A percentile compares a stretch with the other conserved stretches of the same genome.
Conservation (phyloP, 2,329 filamentous ascomycete genomes). For the Clarireedia hainanense region DNA sequence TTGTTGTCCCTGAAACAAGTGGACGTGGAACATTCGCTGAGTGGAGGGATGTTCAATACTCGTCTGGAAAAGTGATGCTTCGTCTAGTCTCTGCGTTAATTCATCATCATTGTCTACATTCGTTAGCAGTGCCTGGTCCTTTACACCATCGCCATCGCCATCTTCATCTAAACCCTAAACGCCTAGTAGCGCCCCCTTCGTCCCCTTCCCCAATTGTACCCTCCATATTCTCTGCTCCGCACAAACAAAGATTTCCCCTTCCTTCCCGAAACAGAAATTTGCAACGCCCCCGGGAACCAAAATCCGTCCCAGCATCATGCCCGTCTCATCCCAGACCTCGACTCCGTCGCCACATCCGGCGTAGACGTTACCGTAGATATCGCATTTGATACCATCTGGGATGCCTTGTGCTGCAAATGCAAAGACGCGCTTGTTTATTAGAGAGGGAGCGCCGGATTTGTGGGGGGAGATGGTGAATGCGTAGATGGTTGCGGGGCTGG, state of each 20-base stretch:
- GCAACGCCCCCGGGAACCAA: conserved; percentile 22
- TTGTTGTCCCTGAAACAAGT: no score
- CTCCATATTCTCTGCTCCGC: conserved; percentile 23
- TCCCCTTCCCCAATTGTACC: conserved; percentile 13
- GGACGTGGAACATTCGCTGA: no score
- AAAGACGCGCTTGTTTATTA: conserved; percentile 36
- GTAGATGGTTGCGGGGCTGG: conserved; percentile 12
- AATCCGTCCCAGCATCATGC: conserved; percentile 44
- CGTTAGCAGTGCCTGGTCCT: no score
- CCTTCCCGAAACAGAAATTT: conserved; percentile 26
- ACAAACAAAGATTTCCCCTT: conserved; percentile 23
- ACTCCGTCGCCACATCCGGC: conserved; percentile 47
- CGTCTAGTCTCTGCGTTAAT: no score
- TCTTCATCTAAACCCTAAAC: not conserved
- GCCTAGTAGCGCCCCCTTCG: conserved; percentile 16
- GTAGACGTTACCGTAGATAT: conserved; percentile 47
- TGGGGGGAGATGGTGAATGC: conserved; percentile 17
- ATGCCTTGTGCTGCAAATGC: conserved; percentile 46
- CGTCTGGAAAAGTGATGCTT: no score
- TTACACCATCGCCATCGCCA: not conserved
- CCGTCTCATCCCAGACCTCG: conserved; percentile 43
- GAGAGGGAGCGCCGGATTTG: conserved; percentile 13
- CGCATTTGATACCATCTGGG: conserved; percentile 52
- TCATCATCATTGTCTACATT: no score
- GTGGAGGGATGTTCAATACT: no score